phyloP scores from a whole-genome alignment of 1,284 basidiomycete genomes.

The Cryptococcus jaspeensis region DNA sequence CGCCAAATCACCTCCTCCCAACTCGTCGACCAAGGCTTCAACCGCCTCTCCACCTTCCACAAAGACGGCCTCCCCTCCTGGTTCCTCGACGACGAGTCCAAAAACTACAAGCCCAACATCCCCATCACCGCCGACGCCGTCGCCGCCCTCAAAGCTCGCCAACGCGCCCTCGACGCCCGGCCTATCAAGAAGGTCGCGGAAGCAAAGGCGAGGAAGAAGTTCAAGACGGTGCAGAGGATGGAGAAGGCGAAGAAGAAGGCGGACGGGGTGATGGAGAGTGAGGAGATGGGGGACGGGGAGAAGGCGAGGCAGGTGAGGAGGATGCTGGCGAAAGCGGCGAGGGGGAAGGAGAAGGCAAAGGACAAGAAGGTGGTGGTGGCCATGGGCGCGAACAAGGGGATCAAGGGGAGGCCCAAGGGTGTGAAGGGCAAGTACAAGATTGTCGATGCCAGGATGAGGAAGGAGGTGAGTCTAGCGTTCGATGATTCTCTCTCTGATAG shows the following conservation, averaged over 20 bases:
- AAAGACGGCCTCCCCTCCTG: slow-evolving; percentile 90
- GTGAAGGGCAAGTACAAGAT: slow-evolving; percentile 91
- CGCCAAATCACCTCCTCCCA: slow-evolving; percentile 83
- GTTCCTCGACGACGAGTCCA: slow-evolving; percentile 97
- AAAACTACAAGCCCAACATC: slow-evolving; percentile 90
- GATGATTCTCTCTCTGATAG: neutral
- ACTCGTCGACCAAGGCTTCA: slow-evolving; percentile 94
- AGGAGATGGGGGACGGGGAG: slow-evolving; percentile 89
- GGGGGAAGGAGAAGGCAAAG: slow-evolving; percentile 58
- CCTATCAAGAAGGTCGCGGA: slow-evolving; percentile 99
- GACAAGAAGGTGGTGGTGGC: slow-evolving; percentile 88
- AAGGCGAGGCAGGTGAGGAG: slow-evolving; percentile 93
- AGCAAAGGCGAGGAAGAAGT: slow-evolving; percentile 96
- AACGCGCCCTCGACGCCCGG: slow-evolving; percentile 90
- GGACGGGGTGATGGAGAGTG: slow-evolving; percentile 85
- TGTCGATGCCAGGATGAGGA: slow-evolving; percentile 65
- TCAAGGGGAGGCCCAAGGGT: slow-evolving; percentile 92
- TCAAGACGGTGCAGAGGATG: slow-evolving; percentile 77
- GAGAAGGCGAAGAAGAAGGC: slow-evolving; percentile 97
- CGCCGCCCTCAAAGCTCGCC: slow-evolving; percentile 77
- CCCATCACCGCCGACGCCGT: slow-evolving; percentile 97
- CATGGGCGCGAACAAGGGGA: slow-evolving; percentile 80
- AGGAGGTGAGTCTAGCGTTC: slow-evolving; percentile 34
- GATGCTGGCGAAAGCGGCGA: slow-evolving; percentile 75
- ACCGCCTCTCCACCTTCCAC: slow-evolving; percentile 83